phyloP scores from a whole-genome alignment of 805 yeast species.

The Candida coquimbonensis region DNA sequence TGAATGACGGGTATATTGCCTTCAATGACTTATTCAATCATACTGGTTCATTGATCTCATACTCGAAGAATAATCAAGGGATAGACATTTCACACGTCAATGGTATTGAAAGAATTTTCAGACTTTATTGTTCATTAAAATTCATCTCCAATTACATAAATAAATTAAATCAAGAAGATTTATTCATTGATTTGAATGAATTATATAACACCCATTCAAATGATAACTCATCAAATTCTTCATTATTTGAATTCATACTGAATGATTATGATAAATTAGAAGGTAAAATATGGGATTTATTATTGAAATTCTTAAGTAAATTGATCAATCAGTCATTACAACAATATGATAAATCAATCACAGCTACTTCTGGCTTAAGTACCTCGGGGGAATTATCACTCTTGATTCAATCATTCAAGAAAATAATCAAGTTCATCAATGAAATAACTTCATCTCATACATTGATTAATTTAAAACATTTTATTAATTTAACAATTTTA shows the following conservation, averaged over 20 bases:
- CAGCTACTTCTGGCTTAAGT: background rate
- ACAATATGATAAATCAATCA: too few relatives aligned
- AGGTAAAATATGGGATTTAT: conserved; percentile 23
- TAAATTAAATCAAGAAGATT: conserved; percentile 21
- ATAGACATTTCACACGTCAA: conserved; percentile 19
- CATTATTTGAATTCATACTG: conserved; percentile 25
- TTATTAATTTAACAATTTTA: conserved; percentile 3
- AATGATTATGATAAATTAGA: conserved; percentile 23
- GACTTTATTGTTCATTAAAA: conserved; percentile 21
- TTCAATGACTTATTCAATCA: conserved; percentile 19
- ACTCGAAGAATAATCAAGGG: conserved; percentile 4
- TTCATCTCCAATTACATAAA: conserved; percentile 16
- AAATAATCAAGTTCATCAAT: conserved; percentile 15
- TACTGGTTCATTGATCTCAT: conserved; percentile 8
- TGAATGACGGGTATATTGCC: conserved; percentile 24
- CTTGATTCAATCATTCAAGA: conserved; percentile 20
- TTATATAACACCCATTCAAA: conserved; percentile 17
- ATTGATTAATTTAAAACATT: conserved; percentile 18
- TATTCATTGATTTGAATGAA: conserved; percentile 21
- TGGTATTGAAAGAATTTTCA: conserved; percentile 23
- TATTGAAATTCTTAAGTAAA: conserved; percentile 25
- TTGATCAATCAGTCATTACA: conserved; percentile 19
- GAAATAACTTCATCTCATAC: conserved; percentile 13
- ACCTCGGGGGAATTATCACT: conserved; percentile 23
- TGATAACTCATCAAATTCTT: conserved; percentile 10